Conservation (phyloP, 768 basidiomycete species). For the Termitomyces eurrhizus region DNA sequence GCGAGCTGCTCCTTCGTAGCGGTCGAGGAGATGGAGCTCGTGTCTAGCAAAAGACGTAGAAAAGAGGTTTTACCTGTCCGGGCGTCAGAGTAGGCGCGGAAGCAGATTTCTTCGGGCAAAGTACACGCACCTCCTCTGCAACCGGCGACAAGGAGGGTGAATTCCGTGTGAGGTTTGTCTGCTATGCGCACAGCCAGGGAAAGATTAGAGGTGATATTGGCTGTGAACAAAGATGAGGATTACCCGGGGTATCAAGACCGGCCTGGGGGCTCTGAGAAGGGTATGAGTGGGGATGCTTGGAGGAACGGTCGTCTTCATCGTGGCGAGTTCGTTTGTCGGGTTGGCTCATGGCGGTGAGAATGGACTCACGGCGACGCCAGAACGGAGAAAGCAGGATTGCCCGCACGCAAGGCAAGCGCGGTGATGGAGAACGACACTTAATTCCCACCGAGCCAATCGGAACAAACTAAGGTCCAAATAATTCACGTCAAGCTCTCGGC, state of each 20-base stretch:
- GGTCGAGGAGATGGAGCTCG: conserved; percentile 58
- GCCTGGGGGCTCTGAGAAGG: conserved; percentile 18
- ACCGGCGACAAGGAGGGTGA: conserved; percentile 79
- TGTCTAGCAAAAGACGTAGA: conserved; percentile 81
- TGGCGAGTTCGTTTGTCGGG: conserved; percentile 45
- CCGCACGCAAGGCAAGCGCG: conserved; percentile 63
- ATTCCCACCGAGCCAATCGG: conserved; percentile 68
- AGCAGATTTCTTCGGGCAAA: conserved; percentile 12
- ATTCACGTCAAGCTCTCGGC: conserved; percentile 17
- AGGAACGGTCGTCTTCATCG: conserved; percentile 35
- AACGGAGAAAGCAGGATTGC: conserved; percentile 53
- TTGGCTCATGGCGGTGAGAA: conserved; percentile 49
- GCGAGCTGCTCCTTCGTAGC: conserved; percentile 73
- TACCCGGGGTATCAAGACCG: conserved; percentile 36
- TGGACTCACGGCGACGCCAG: conserved; percentile 43
- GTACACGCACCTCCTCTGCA: conserved; percentile 57
- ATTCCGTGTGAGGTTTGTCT: conserved; percentile 36
- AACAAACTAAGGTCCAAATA: conserved; percentile 39
- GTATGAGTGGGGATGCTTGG: conserved; percentile 19
- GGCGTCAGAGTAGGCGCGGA: conserved; percentile 22
- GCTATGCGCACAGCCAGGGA: conserved; percentile 15
- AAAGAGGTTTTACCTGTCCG: conserved; percentile 80
- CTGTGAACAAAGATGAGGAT: conserved; percentile 15
- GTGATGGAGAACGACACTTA: conserved; percentile 46
- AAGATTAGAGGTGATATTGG: conserved; percentile 17